A percentile compares a stretch with the other conserved stretches of the same genome.
phyloP scores from a whole-genome alignment of 768 basidiomycete genomes.

The Pholiota molesta region DNA sequence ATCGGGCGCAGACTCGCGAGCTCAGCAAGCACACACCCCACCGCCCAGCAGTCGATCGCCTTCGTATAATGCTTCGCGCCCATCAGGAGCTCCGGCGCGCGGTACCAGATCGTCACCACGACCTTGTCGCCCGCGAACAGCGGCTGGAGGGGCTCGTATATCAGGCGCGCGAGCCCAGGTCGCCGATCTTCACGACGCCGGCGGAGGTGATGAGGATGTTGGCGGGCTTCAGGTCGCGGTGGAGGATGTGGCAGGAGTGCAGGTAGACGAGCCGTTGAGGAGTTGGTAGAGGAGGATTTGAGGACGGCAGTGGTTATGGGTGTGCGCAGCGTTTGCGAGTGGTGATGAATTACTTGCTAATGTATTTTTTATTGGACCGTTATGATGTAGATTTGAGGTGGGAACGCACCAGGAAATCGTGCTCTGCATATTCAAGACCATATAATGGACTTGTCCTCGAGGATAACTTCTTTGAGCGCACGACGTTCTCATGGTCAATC shows the following conservation, averaged over 20 bases:
- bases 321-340: slow-evolving; percentile 85
- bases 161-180: slow-evolving; percentile 93
- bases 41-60: slow-evolving; percentile 96
- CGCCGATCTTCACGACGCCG: slow-evolving; percentile 97
- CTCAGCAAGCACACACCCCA: slow-evolving; percentile 98
- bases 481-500: slow-evolving; percentile 88
- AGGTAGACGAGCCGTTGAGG: slow-evolving; percentile 92
- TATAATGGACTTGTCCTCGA: slow-evolving; percentile 99
- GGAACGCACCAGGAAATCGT: slow-evolving; percentile 87
- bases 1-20: slow-evolving; percentile 92
- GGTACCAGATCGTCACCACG: slow-evolving; percentile 99
- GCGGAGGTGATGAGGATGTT: slow-evolving; percentile 93
- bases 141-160: slow-evolving; percentile 89
- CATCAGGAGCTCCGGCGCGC: slow-evolving; percentile 93
- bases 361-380: not conserved
- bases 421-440: slow-evolving; percentile 99
- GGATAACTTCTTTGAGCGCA: slow-evolving; percentile 92
- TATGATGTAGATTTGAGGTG: not conserved
- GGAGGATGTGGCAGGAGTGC: slow-evolving; percentile 92
- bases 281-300: slow-evolving; percentile 96
- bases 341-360: slow-evolving; percentile 98
- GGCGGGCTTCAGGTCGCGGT: slow-evolving; percentile 97
- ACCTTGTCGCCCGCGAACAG: slow-evolving; percentile 96
- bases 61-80: slow-evolving; percentile 98
- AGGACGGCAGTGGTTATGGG: slow-evolving; percentile 78